Percentiles rank a stretch among this genome's conserved stretches.
Conservation (phyloP, 352 stramenopile genomes). For the Aphanomyces astaci region DNA sequence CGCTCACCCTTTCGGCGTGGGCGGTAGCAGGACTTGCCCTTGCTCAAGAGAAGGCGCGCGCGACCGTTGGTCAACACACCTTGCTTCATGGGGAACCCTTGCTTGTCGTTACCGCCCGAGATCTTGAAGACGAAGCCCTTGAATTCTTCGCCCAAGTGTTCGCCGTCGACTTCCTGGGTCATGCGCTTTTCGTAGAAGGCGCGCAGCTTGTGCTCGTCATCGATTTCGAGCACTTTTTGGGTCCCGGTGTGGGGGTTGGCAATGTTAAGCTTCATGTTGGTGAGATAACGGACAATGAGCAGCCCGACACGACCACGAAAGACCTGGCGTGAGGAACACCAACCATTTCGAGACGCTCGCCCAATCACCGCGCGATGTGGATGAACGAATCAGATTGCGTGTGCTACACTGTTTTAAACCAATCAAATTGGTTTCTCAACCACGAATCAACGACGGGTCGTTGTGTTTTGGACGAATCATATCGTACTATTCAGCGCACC, state of each 20-base stretch:
- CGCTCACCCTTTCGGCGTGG: slow-evolving; percentile 93
- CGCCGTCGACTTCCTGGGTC: slow-evolving; percentile 97
- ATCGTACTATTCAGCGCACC: background rate
- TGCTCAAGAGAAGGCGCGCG: slow-evolving; percentile 96
- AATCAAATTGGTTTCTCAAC: background rate
- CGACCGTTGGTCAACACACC: slow-evolving; percentile 98
- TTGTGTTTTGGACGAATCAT: background rate
- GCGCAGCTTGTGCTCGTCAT: slow-evolving; percentile 99
- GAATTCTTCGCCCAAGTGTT: slow-evolving; percentile 99
- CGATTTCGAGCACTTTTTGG: slow-evolving; percentile 99
- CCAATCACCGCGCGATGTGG: background rate
- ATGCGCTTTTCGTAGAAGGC: slow-evolving; percentile 99
- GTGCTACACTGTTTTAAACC: background rate
- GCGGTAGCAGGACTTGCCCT: slow-evolving; percentile 97
- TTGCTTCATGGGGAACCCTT: slow-evolving; percentile 99
- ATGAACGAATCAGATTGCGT: background rate
- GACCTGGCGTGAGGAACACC: background rate
- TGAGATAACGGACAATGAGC: slow-evolving; percentile 29
- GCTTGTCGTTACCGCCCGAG: slow-evolving; percentile 99
- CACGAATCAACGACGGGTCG: slow-evolving; percentile 6
- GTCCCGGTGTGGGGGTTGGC: slow-evolving; percentile 95
- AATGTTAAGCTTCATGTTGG: slow-evolving; percentile 99
- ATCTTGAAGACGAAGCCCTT: slow-evolving; percentile 99
- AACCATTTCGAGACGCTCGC: background rate
- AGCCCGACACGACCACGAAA: background rate